Base-by-base conservation (phyloP, 495 filamentous ascomycete species). In the Hypoxylon intermedium region DNA sequence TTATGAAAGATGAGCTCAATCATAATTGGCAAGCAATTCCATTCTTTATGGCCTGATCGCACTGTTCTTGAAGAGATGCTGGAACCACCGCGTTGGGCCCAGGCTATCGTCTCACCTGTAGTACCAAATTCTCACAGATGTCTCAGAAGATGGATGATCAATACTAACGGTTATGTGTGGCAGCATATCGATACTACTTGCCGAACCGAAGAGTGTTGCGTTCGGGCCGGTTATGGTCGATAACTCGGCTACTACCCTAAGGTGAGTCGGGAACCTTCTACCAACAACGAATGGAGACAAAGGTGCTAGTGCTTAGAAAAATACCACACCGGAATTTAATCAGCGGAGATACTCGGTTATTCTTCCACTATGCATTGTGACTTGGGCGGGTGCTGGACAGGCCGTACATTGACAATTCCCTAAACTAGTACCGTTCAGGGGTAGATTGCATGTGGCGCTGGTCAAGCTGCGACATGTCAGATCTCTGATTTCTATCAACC, bases 371-470 rank as follows among this genome's bases (percentile, higher is more conserved):
- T 54, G 19, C 49, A 30, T 18, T 41, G 50, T 59, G 49, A 55
- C 61, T 65, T 44, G 60, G 21, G 21, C 60, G 49, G 58, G 12
- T 45, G 41, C 58, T 54, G 12, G 49, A 24, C 49, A 44, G 60
- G 28, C 21, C 30, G 34, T 36, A 42, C 48, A 33, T 5, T 15
- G 31, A 21, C 47, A 41, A 33, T 47, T 20, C 37, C 26, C 41
- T 19, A 2, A 37, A 16, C n/a, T 42, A 31, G 33, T 33, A 42
- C 23, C 7, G 2, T 58, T 20, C 30, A 45, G 53, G 53, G 60
- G 42, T 42, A 53, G n/a, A 20, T 19, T 44, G 28, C 34, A 47
- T 47, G 50, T 65, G 34, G 56, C 51, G 16, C 33, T 46, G 37
- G 34, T 31, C 20, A 43, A 44, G 9, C 30, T 58, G 48, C 48